Conservation (phyloP, 768 basidiomycete genomes). For the Infundibulicybe gibba region DNA sequence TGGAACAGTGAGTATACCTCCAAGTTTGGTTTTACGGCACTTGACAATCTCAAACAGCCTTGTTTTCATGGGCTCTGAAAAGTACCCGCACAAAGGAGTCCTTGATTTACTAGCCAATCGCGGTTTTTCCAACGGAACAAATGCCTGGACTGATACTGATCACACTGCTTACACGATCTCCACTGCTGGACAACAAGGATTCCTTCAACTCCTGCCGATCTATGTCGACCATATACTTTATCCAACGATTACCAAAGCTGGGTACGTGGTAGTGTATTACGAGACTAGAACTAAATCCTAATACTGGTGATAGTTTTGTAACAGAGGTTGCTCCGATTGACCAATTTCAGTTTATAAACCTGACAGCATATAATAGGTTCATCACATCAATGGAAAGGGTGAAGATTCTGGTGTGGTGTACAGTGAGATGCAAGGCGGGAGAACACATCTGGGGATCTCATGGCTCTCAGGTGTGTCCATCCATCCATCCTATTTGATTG, state of each 20-base stretch:
- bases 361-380: slow-evolving; percentile 51
- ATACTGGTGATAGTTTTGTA: slow-evolving; percentile 32
- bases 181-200: slow-evolving; percentile 93
- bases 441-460: slow-evolving; percentile 88
- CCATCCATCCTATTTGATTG: not conserved
- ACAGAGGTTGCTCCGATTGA: slow-evolving; percentile 46
- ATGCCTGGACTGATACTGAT: slow-evolving; percentile 97
- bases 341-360: not conserved
- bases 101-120: slow-evolving; percentile 88
- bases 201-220: slow-evolving; percentile 79
- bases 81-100: slow-evolving; percentile 59
- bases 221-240: slow-evolving; percentile 97
- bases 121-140: slow-evolving; percentile 87
- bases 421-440: slow-evolving; percentile 97
- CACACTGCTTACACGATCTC: slow-evolving; percentile 95
- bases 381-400: slow-evolving; percentile 89
- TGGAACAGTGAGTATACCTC: slow-evolving; percentile 75
- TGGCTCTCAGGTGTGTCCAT: slow-evolving; percentile 81
- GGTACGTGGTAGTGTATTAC: slow-evolving; percentile 43
- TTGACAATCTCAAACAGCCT: slow-evolving; percentile 40
- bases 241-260: slow-evolving; percentile 88
- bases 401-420: slow-evolving; percentile 96
- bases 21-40: not conserved
- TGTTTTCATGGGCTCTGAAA: slow-evolving; percentile 93
- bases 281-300: not conserved